Evolutionary conservation across 768 basidiomycete species (phyloP).

Genomic region (Boletus coccyginus): DNA sequence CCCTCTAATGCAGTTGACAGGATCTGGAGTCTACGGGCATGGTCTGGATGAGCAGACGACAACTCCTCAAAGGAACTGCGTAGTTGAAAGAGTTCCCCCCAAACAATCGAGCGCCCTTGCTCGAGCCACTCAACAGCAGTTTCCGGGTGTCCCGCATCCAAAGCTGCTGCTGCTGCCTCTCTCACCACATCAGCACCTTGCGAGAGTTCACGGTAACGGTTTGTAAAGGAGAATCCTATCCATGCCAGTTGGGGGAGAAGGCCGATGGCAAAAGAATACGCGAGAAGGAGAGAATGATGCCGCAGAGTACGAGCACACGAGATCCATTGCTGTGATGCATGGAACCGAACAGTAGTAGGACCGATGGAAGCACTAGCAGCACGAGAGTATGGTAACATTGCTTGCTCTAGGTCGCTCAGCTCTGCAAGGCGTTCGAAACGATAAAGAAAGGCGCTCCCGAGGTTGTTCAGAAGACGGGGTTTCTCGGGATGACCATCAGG

Average conservation of each 20-base stretch:
- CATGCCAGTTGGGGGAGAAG: conserved; percentile 19
- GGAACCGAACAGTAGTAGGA: background rate
- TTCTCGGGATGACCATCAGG: conserved; percentile 1
- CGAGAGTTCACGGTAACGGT: conserved; percentile 15
- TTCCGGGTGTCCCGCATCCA: conserved; percentile 4
- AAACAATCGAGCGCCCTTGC: conserved; percentile 10
- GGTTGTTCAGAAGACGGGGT: background rate
- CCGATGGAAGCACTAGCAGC: conserved; percentile 1
- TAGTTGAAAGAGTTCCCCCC: conserved; percentile 13
- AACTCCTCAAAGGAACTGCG: conserved; percentile 6
- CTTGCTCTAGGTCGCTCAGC: background rate
- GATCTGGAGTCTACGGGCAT: background rate
- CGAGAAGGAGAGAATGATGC: conserved; percentile 14
- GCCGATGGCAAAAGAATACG: conserved; percentile 15
- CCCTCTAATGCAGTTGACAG: background rate
- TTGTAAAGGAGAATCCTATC: conserved; percentile 13
- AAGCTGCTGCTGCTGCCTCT: conserved; percentile 23
- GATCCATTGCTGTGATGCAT: conserved; percentile 6
- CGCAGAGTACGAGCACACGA: conserved; percentile 1
- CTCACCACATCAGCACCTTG: conserved; percentile 14
- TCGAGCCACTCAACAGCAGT: conserved; percentile 11
- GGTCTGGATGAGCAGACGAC: background rate
- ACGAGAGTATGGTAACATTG: background rate
- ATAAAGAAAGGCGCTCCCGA: background rate
- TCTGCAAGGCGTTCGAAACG: background rate